Percentiles rank a stretch among this genome's conserved stretches.
phyloP scores from a whole-genome alignment of 2,329 filamentous ascomycete genomes.

The Curvularia verruculosa region DNA sequence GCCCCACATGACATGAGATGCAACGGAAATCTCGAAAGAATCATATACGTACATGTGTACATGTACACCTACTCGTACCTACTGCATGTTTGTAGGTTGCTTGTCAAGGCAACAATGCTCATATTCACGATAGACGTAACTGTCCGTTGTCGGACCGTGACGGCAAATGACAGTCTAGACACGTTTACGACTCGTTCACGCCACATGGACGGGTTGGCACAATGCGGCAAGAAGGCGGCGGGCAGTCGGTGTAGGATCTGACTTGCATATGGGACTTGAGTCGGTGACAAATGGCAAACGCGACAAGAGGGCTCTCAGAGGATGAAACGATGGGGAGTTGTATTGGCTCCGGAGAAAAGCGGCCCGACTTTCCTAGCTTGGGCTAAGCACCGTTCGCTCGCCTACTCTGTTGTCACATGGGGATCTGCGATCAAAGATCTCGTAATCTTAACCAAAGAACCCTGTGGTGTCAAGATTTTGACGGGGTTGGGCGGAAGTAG shows the following conservation, averaged over 20 bases:
- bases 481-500: conserved; percentile 7
- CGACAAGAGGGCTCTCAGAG: background rate
- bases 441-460: conserved; percentile 30
- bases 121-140: background rate
- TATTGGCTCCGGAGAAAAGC: conserved; percentile 24
- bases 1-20: background rate
- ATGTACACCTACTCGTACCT: background rate
- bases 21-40: background rate
- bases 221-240: background rate
- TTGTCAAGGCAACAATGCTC: background rate
- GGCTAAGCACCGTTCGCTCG: conserved; percentile 9
- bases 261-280: background rate
- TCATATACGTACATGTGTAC: background rate
- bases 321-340: background rate
- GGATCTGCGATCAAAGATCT: conserved; percentile 28
- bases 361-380: conserved; percentile 23
- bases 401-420: conserved; percentile 29
- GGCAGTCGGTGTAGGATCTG: background rate
- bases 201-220: background rate
- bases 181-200: background rate
- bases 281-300: background rate
- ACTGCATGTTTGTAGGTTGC: background rate
- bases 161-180: background rate
- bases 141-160: background rate
- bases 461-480: conserved; percentile 13